Evolutionary conservation across 1,284 basidiomycete genomes (phyloP).

Genomic region (Leccinum ponderosum): DNA sequence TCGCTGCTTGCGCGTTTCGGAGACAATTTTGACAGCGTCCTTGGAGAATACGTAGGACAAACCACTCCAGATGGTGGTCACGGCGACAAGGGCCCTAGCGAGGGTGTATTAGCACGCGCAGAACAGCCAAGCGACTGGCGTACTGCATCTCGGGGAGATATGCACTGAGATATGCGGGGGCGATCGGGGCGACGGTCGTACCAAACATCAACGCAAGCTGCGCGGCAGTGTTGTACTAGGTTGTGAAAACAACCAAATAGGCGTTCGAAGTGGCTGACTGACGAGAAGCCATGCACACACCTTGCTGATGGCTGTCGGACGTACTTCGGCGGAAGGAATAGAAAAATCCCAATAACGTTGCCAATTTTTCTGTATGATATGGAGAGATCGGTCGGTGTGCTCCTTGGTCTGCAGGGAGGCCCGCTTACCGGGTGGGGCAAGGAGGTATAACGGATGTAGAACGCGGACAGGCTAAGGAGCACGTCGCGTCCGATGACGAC

Average conservation of each 20-base stretch:
- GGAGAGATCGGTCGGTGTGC: neutral
- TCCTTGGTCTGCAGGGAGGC: slow-evolving; percentile 1
- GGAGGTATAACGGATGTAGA: slow-evolving; percentile 92
- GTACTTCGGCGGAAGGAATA: slow-evolving; percentile 92
- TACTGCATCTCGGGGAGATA: slow-evolving; percentile 69
- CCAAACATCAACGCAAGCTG: slow-evolving; percentile 90
- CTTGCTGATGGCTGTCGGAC: slow-evolving; percentile 90
- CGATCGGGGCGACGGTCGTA: slow-evolving; percentile 82
- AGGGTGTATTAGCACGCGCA: slow-evolving; percentile 4
- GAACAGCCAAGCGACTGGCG: slow-evolving; percentile 22
- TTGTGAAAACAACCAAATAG: neutral
- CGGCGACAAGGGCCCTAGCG: slow-evolving; percentile 78
- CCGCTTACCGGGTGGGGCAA: slow-evolving; percentile 78
- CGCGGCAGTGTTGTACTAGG: slow-evolving; percentile 87
- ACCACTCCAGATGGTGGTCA: slow-evolving; percentile 92
- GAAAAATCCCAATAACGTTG: slow-evolving; percentile 93
- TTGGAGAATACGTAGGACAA: slow-evolving; percentile 83
- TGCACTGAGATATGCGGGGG: slow-evolving; percentile 60
- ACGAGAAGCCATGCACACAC: slow-evolving; percentile 40
- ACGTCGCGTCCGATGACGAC: slow-evolving; percentile 92
- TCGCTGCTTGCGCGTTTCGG: slow-evolving; percentile 37
- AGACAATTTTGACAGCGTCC: slow-evolving; percentile 63
- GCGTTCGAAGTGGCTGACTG: neutral
- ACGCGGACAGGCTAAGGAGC: slow-evolving; percentile 85
- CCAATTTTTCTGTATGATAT: slow-evolving; percentile 76